Evolutionary conservation across 371 early-diverging fungal genomes (phyloP).

Genomic region (Nematocida sp.): DNA sequence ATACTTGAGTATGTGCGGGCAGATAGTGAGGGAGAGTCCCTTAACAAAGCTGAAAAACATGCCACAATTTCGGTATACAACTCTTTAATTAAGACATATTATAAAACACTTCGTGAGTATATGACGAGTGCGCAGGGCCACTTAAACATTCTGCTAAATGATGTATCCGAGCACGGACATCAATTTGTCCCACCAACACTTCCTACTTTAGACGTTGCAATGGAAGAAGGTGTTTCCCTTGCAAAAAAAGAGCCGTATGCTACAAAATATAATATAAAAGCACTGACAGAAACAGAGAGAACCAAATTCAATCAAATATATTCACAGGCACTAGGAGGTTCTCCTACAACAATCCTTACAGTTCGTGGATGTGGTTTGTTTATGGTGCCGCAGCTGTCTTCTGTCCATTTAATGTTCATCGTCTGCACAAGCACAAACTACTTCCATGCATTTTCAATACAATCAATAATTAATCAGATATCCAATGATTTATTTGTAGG

Average conservation of each 20-base stretch:
- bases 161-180: constrained; percentile 13
- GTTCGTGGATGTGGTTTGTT: constrained; percentile 37
- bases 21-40: not conserved
- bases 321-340: too few species aligned
- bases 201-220: too few species aligned
- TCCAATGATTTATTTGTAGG: constrained; percentile 26
- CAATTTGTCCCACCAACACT: too few species aligned
- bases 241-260: too few species aligned
- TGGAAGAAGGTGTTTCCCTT: too few species aligned
- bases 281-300: too few species aligned
- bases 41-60: not conserved
- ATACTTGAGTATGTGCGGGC: constrained; percentile 3
- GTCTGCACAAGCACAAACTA: constrained; percentile 42
- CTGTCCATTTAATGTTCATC: constrained; percentile 1
- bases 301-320: too few species aligned
- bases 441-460: constrained; percentile 35
- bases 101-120: constrained; percentile 30
- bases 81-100: constrained; percentile 10
- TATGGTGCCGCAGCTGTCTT: constrained; percentile 17
- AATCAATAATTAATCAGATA: not conserved
- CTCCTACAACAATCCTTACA: not conserved
- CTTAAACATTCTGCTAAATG: constrained; percentile 24
- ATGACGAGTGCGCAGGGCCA: not conserved
- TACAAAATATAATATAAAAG: too few species aligned
- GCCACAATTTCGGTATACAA: not conserved